Conservation (phyloP, 2,329 filamentous ascomycete genomes). For the Ophiocordyceps polyrhachis-furcata region DNA sequence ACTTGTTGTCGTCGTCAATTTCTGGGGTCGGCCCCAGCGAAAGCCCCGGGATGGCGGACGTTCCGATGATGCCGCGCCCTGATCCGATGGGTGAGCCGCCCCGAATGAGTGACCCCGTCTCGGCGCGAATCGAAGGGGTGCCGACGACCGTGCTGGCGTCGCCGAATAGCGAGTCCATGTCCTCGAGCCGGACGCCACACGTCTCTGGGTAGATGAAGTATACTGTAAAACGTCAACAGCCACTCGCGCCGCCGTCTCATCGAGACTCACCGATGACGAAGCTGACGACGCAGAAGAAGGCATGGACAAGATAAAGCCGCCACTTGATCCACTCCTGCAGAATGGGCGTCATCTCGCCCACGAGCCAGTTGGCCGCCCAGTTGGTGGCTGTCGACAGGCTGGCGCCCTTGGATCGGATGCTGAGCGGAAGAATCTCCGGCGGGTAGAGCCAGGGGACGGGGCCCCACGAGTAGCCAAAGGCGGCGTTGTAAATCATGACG, state of each 20-base stretch:
- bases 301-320: slow-evolving; percentile 86
- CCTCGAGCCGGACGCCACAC: slow-evolving; percentile 82
- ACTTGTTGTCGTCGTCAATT: slow-evolving; percentile 30
- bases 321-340: slow-evolving; percentile 83
- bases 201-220: slow-evolving; percentile 98
- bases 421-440: slow-evolving; percentile 92
- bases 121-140: slow-evolving; percentile 55
- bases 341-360: slow-evolving; percentile 86
- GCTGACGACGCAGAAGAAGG: slow-evolving; percentile 88
- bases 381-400: slow-evolving; percentile 92
- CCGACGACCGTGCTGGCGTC: slow-evolving; percentile 69
- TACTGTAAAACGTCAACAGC: slow-evolving; percentile 33
- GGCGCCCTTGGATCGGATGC: slow-evolving; percentile 91
- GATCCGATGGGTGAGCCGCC: slow-evolving; percentile 56
- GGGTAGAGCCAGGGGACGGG: slow-evolving; percentile 97
- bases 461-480: slow-evolving; percentile 89
- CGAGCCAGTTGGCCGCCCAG: slow-evolving; percentile 97
- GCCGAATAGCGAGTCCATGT: slow-evolving; percentile 90
- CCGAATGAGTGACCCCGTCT: slow-evolving; percentile 67
- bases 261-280: slow-evolving; percentile 72
- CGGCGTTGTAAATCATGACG: slow-evolving; percentile 96
- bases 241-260: neutral
- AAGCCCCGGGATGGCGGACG: slow-evolving; percentile 60
- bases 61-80: slow-evolving; percentile 40
- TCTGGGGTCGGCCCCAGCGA: slow-evolving; percentile 58